phyloP scores from a whole-genome alignment of 1,284 basidiomycete genomes.

The Erythrobasidium hasegawianum region DNA sequence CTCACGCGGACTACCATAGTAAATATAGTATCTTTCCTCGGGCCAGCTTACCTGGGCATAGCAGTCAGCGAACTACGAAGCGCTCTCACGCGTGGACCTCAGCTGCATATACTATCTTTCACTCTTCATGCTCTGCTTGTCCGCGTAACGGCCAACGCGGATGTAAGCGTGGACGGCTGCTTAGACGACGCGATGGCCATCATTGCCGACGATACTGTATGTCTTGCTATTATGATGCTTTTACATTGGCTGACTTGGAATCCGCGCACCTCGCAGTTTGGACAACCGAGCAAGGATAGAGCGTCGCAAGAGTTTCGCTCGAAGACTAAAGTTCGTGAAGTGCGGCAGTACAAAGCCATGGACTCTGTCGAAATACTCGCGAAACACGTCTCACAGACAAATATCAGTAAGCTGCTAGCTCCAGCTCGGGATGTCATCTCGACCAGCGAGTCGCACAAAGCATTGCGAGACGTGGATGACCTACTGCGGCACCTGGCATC shows the following conservation, averaged over 20 bases:
- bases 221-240: too few relatives aligned
- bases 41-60: slow-evolving; percentile 67
- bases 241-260: not conserved
- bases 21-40: slow-evolving; percentile 73
- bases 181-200: slow-evolving; percentile 74
- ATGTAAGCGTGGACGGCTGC: slow-evolving; percentile 69
- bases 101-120: slow-evolving; percentile 86
- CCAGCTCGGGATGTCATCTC: slow-evolving; percentile 83
- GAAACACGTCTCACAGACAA: slow-evolving; percentile 66
- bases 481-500: slow-evolving; percentile 74
- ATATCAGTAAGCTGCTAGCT: slow-evolving; percentile 70
- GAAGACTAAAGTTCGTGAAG: slow-evolving; percentile 89
- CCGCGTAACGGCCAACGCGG: slow-evolving; percentile 59
- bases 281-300: slow-evolving; percentile 85
- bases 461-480: slow-evolving; percentile 82
- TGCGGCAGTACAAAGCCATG: slow-evolving; percentile 70
- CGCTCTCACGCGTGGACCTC: slow-evolving; percentile 83
- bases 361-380: slow-evolving; percentile 81
- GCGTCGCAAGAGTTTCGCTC: slow-evolving; percentile 72
- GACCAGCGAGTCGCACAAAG: slow-evolving; percentile 74
- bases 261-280: too few relatives aligned
- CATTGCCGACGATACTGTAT: slow-evolving; percentile 79
- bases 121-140: slow-evolving; percentile 77
- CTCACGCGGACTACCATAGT: slow-evolving; percentile 77
- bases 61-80: slow-evolving; percentile 75